These are phyloP conservation scores for Wallacemonas sp. DNA, from an alignment of 208 protist species.

Conservation along the genomic window DNA sequence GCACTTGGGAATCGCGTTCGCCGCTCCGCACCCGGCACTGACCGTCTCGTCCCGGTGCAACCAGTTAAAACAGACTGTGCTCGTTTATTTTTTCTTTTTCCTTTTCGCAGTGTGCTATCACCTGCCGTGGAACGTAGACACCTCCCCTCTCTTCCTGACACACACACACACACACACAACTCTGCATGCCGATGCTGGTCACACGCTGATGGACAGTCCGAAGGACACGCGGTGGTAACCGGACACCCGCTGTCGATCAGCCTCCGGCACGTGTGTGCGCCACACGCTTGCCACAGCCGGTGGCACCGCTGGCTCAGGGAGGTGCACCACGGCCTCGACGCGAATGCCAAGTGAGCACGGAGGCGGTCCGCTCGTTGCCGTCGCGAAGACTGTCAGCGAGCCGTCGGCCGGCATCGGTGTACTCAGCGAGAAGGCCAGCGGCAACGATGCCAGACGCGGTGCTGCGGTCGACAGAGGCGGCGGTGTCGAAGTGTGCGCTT, in stretches of 20 bases:
- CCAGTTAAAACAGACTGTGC: no score
- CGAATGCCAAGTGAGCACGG: slow-evolving; percentile 5
- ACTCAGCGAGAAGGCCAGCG: not conserved
- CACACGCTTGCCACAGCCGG: not conserved
- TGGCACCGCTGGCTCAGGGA: not conserved
- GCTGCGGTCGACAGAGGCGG: not conserved
- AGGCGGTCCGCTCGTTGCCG: not conserved
- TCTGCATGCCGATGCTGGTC: no score
- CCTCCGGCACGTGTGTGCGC: not conserved
- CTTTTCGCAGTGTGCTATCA: no score
- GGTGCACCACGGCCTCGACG: slow-evolving; percentile 1
- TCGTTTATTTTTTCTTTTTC: no score
- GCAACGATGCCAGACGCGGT: not conserved
- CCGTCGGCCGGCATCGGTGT: not conserved
- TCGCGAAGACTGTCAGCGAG: not conserved
- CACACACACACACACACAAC: no score
- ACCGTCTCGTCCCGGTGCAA: no score
- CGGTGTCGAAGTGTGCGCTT: no score
- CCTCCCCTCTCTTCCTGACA: no score
- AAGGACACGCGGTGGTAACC: not conserved
- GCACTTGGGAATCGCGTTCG: no score
- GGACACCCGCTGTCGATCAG: not conserved
- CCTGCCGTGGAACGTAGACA: no score
- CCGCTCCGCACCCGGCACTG: no score
- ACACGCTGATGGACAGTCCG: not conserved